Conservation (phyloP, 1,284 basidiomycete genomes). For the Sparassis latifolia region DNA sequence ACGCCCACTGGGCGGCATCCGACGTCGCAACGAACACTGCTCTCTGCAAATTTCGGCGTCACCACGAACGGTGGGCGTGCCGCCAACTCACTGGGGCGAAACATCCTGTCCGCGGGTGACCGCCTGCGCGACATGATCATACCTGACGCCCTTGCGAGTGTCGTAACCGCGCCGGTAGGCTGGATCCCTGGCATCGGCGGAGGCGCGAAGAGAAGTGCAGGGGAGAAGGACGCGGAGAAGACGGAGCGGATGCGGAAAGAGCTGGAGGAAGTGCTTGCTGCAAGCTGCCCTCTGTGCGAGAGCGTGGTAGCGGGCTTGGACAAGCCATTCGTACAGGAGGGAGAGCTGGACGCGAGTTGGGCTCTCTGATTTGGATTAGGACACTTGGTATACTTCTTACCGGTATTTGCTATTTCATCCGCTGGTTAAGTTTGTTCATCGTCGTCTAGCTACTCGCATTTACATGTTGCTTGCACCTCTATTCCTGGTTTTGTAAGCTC, state of each 20-base stretch:
- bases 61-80: slow-evolving; percentile 50
- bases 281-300: slow-evolving; percentile 88
- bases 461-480: too few species aligned
- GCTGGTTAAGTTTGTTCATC: too few species aligned
- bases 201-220: slow-evolving; percentile 33
- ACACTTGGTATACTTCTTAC: too few species aligned
- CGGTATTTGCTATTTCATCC: too few species aligned
- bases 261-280: slow-evolving; percentile 82
- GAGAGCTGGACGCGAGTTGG: slow-evolving; percentile 82
- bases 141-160: slow-evolving; percentile 80
- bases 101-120: slow-evolving; percentile 84
- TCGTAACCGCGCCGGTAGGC: slow-evolving; percentile 55
- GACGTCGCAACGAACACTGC: slow-evolving; percentile 52
- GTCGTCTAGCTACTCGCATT: too few species aligned
- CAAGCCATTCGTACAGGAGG: slow-evolving; percentile 76
- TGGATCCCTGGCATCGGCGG: slow-evolving; percentile 62
- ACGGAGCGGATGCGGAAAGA: slow-evolving; percentile 69
- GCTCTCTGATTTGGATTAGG: slow-evolving; percentile 42
- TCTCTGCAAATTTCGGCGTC: slow-evolving; percentile 66
- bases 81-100: slow-evolving; percentile 66
- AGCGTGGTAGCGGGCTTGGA: slow-evolving; percentile 81
- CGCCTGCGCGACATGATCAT: slow-evolving; percentile 85
- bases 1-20: slow-evolving; percentile 35
- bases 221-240: slow-evolving; percentile 50
- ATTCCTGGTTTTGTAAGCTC: too few species aligned